Conservation (phyloP, 2,329 filamentous ascomycete genomes). For the Colletotrichum scovillei region DNA sequence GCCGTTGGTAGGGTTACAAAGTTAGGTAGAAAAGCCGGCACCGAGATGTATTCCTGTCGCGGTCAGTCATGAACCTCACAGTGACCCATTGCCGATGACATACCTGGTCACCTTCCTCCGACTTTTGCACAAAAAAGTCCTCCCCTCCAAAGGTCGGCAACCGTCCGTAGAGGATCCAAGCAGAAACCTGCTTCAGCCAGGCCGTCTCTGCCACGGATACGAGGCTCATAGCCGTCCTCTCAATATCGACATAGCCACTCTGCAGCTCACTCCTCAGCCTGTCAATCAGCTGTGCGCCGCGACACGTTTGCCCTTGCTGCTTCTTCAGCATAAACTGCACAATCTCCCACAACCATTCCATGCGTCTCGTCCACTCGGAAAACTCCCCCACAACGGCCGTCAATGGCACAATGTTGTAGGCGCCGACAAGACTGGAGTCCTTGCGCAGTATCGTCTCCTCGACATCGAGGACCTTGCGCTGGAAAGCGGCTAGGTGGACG, state of each 20-base stretch:
- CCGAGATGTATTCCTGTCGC: conserved; percentile 67
- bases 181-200: conserved; percentile 90
- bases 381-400: conserved; percentile 88
- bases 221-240: conserved; percentile 78
- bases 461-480: conserved; percentile 85
- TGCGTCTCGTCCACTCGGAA: conserved; percentile 82
- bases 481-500: conserved; percentile 82
- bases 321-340: conserved; percentile 72
- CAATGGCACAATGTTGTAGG: conserved; percentile 92
- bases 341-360: conserved; percentile 88
- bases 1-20: conserved; percentile 83
- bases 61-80: conserved; percentile 29
- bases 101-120: conserved; percentile 55
- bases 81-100: conserved; percentile 28
- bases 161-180: conserved; percentile 91
- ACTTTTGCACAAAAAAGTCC: conserved; percentile 86
- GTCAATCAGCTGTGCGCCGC: conserved; percentile 81
- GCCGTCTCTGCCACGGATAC: conserved; percentile 85
- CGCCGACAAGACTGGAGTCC: conserved; percentile 85
- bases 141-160: conserved; percentile 79
- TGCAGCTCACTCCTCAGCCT: conserved; percentile 79
- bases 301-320: conserved; percentile 57
- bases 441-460: conserved; percentile 81
- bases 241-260: conserved; percentile 90
- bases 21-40: conserved; percentile 74